Evolutionary conservation across 192 early-diverging fungal species (phyloP), one percentile per base, ranked within the genome.

Genomic region (Backusella tarrabulga): DNA sequence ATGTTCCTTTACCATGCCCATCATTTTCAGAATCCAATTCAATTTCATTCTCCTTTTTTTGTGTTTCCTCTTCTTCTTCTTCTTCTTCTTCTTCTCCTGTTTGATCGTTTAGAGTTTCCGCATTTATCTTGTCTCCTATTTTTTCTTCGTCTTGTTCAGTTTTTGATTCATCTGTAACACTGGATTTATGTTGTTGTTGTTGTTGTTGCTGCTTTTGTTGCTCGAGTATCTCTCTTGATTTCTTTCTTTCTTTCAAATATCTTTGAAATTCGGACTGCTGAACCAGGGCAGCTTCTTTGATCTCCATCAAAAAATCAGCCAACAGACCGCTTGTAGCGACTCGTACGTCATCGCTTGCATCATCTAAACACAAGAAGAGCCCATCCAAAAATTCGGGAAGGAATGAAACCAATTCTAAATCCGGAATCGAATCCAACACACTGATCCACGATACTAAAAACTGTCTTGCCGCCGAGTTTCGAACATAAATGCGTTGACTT

Each of bases 391-490:
- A 99, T 77, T 95, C 93, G 2, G 97, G 98, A 7, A 99, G 78
- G 79, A 94, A 96, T 1, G 90, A 89, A 15, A 99, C 92, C 35
- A 99, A 82, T 73, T 99, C 98, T 26, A 99, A 86, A 38, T 97
- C 97, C 0, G 97, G 98, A 21, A 99, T 93, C 0, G 95, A 93
- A 77, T 98, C 94, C 42, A 99, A 81, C 0, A 97, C 92, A 9
- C 88, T 87, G 50, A 99, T 94, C 95, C 98, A 99, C 60, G 96
- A 93, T 7, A 99, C 95, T 6, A 99, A 87, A 78, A 95, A 99
- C 52, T 95, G 92, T 8, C 98, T 89, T 11, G 96, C 93, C 69
- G 90, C 91, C 4, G 97, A 94, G 80, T 97, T 97, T 75, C 95
- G 87, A 8, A 93, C 93, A 78, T 96, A 92, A 80, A 99, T 94